These are phyloP conservation scores for Rhynchosporium secalis DNA, from an alignment of 2,329 filamentous ascomycete species.

Conservation along the genomic window DNA sequence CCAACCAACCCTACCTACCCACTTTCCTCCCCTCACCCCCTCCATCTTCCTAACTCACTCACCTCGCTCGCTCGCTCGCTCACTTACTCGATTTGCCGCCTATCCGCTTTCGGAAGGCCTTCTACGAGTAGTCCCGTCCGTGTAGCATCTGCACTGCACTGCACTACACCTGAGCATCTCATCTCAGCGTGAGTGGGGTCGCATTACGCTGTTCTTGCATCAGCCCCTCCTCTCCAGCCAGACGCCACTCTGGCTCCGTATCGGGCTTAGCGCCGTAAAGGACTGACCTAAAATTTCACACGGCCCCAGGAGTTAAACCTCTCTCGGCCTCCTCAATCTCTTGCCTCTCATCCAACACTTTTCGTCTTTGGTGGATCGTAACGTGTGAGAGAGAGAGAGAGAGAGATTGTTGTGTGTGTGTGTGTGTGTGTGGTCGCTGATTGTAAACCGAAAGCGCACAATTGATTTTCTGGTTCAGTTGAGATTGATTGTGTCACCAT, in stretches of 20 bases:
- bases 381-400: background rate
- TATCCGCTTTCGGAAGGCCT: too few relatives aligned
- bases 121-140: too few relatives aligned
- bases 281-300: conserved; percentile 20
- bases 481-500: conserved; percentile 1
- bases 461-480: conserved; percentile 3
- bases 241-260: conserved; percentile 17
- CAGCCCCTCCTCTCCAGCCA: conserved; percentile 23
- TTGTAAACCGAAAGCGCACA: conserved; percentile 4
- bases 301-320: conserved; percentile 29
- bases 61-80: background rate
- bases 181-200: conserved; percentile 8
- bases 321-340: conserved; percentile 26
- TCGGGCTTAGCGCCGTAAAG: conserved; percentile 25
- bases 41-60: background rate
- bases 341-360: conserved; percentile 22
- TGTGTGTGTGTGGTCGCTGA: background rate
- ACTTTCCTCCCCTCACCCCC: background rate
- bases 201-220: conserved; percentile 30
- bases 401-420: background rate
- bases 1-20: background rate
- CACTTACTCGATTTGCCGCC: background rate
- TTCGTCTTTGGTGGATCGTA: conserved; percentile 21
- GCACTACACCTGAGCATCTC: conserved; percentile 14
- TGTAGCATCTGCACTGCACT: background rate